phyloP scores from a whole-genome alignment of 2,329 filamentous ascomycete species.

The Colletotrichum somersetense region DNA sequence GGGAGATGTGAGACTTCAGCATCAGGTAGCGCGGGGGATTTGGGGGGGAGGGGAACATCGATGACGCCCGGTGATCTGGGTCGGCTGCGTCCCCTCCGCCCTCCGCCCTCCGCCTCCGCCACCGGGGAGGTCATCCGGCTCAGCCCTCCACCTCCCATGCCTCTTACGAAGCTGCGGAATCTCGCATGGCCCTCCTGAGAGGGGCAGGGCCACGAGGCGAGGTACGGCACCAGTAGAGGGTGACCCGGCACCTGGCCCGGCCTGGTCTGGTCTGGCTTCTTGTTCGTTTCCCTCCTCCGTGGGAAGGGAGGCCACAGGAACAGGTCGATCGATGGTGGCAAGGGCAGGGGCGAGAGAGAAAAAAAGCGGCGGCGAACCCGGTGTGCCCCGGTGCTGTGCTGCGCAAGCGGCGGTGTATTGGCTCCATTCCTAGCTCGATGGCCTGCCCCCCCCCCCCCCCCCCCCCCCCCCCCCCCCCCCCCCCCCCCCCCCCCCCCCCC shows the following conservation, averaged over 20 bases:
- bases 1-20: not conserved
- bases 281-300: not conserved
- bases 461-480: no score
- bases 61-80: slow-evolving; percentile 8
- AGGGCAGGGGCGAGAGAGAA: not conserved
- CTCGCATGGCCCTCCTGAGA: not conserved
- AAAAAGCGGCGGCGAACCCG: slow-evolving; percentile 8
- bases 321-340: not conserved
- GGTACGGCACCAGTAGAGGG: not conserved
- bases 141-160: not conserved
- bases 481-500: no score
- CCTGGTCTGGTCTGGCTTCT: not conserved
- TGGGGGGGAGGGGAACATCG: not conserved
- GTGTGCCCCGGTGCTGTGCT: not conserved
- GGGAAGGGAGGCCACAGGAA: not conserved
- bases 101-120: not conserved
- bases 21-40: not conserved
- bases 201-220: not conserved
- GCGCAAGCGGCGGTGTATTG: not conserved
- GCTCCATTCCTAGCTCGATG: not conserved
- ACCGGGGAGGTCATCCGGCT: not conserved
- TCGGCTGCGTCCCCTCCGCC: not conserved
- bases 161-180: slow-evolving; percentile 24
- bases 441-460: not conserved
- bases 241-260: not conserved